Evolutionary conservation across 106 monocot species (phyloP).

Genomic region (Hemerocallis citrina): DNA sequence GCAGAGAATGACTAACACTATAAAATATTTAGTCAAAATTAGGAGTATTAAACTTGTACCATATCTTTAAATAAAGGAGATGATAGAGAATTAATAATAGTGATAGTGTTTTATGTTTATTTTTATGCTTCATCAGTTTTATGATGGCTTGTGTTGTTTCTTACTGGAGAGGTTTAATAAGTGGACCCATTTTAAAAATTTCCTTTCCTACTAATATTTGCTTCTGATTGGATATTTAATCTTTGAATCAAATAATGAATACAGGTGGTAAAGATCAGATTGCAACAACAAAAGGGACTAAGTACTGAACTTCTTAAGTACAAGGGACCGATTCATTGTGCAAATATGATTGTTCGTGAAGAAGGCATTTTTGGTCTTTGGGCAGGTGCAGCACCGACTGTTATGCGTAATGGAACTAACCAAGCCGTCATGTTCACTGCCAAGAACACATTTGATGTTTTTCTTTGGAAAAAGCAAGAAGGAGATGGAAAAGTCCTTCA

Average conservation of each 20-base stretch:
- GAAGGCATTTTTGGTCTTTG: conserved; percentile 83
- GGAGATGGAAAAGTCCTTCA: conserved; percentile 78
- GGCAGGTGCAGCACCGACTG: conserved; percentile 88
- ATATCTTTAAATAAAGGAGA: too few relatives aligned
- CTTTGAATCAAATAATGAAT: neutral
- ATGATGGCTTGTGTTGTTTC: neutral
- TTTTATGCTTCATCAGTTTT: neutral
- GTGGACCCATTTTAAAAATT: too few relatives aligned
- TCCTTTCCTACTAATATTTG: neutral
- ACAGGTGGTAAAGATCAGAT: conserved; percentile 90
- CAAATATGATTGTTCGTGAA: conserved; percentile 63
- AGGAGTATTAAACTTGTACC: too few relatives aligned
- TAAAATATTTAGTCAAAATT: too few relatives aligned
- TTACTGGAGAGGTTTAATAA: too few relatives aligned
- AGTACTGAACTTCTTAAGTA: conserved; percentile 61
- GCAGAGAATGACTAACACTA: too few relatives aligned
- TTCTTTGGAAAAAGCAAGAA: conserved; percentile 93
- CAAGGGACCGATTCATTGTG: conserved; percentile 88
- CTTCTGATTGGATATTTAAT: neutral
- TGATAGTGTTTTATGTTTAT: neutral
- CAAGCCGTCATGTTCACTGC: conserved; percentile 98
- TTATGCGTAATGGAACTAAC: conserved; percentile 94
- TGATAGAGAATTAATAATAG: too few relatives aligned
- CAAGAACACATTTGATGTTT: conserved; percentile 64
- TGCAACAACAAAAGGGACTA: conserved; percentile 88